Conservation (phyloP, 2,329 filamentous ascomycete genomes). For the Venturia aucupariae region DNA sequence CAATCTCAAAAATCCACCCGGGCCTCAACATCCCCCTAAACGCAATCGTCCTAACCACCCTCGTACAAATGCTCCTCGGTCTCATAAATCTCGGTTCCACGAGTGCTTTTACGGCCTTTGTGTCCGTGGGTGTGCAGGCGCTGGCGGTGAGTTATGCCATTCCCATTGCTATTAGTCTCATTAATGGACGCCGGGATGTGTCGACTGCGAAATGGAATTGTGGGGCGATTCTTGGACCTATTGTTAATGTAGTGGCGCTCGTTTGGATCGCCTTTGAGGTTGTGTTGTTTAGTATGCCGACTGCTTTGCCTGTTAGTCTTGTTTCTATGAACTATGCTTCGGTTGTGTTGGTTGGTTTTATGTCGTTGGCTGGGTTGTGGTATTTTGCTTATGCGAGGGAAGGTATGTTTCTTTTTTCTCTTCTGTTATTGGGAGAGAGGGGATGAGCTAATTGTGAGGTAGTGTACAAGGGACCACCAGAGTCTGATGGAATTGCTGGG, state of each 20-base stretch:
- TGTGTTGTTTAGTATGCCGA: conserved; percentile 67
- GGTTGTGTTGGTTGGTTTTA: conserved; percentile 33
- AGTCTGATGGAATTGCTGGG: conserved; percentile 8
- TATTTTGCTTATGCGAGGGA: conserved; percentile 19
- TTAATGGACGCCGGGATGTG: conserved; percentile 19
- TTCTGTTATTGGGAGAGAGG: too few species aligned
- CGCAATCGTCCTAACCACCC: conserved; percentile 34
- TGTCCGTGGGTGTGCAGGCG: conserved; percentile 47
- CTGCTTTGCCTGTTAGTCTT: conserved; percentile 33
- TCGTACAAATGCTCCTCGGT: conserved; percentile 40
- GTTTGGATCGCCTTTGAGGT: conserved; percentile 62
- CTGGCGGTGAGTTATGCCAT: conserved; percentile 48
- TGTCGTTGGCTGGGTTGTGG: conserved; percentile 28
- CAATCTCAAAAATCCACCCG: conserved; percentile 25
- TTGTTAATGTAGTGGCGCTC: conserved; percentile 12
- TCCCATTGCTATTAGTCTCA: conserved; percentile 44
- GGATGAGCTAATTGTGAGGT: neutral
- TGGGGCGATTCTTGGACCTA: neutral
- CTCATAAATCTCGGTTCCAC: conserved; percentile 41
- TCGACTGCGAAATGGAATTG: conserved; percentile 7
- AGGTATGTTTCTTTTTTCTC: conserved; percentile 23
- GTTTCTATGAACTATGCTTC: conserved; percentile 36
- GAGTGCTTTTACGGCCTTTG: conserved; percentile 41
- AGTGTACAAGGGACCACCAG: conserved; percentile 14
- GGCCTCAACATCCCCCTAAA: conserved; percentile 32